These are phyloP conservation scores for Coffea canephora DNA, from an alignment of 257 asterid species.

Conservation along the genomic window DNA sequence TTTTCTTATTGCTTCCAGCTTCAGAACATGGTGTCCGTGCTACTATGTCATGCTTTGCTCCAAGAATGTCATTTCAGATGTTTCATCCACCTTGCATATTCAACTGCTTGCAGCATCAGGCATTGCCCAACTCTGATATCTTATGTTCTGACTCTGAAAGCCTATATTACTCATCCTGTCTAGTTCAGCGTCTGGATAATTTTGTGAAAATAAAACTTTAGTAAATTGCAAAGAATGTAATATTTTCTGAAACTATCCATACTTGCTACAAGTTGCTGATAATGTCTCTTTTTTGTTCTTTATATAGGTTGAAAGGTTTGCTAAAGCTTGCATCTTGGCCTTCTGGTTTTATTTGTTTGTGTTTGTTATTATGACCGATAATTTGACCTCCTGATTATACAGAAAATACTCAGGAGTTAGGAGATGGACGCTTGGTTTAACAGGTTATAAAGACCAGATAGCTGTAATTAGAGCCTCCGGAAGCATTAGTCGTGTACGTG, in stretches of 20 bases:
- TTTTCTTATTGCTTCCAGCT: neutral
- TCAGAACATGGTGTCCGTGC: neutral
- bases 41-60: neutral
- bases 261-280: neutral
- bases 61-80: neutral
- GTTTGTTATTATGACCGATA: neutral
- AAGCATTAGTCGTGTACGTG: constrained; percentile 74
- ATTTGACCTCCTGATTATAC: constrained; percentile 12
- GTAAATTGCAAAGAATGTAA: neutral
- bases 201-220: neutral
- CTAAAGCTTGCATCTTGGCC: neutral
- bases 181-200: neutral
- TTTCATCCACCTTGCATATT: neutral
- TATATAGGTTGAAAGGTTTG: neutral
- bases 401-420: constrained; percentile 80
- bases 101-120: neutral
- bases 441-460: constrained; percentile 68
- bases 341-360: neutral
- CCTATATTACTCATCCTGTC: neutral
- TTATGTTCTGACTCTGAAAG: neutral
- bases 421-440: constrained; percentile 85
- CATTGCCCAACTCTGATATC: neutral
- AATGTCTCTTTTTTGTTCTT: neutral
- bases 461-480: constrained; percentile 98
- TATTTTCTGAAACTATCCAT: neutral